Conservation (phyloP, 2,329 filamentous ascomycete genomes). For the Paecilomyces fulvus region DNA sequence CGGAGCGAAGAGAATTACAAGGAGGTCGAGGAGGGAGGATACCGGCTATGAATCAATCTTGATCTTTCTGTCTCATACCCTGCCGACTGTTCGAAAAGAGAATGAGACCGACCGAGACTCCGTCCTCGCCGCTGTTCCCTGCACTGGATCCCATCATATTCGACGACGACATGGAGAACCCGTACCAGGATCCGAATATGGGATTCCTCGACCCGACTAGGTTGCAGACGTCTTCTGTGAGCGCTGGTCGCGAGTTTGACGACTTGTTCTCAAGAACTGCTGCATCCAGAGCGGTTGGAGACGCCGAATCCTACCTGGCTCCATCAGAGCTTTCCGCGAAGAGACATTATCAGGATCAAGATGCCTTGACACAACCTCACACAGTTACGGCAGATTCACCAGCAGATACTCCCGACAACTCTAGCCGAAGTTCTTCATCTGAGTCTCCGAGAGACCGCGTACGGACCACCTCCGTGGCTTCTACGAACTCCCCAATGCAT, state of each 20-base stretch:
- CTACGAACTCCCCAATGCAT: slow-evolving; percentile 31
- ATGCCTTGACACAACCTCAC: slow-evolving; percentile 25
- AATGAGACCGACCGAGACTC: slow-evolving; percentile 28
- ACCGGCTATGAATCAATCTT: not conserved
- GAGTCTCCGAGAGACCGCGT: slow-evolving; percentile 34
- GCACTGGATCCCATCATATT: slow-evolving; percentile 33
- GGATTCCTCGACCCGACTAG: slow-evolving; percentile 33
- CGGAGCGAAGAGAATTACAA: not conserved
- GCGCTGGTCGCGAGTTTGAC: slow-evolving; percentile 34
- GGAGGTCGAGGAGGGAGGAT: not conserved
- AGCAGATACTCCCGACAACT: slow-evolving; percentile 36
- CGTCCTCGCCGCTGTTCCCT: slow-evolving; percentile 30
- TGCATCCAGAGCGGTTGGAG: slow-evolving; percentile 19
- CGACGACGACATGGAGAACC: slow-evolving; percentile 35
- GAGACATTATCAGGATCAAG: slow-evolving; percentile 22
- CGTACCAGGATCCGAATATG: slow-evolving; percentile 34
- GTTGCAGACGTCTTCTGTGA: slow-evolving; percentile 27
- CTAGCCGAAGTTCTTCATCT: slow-evolving; percentile 35
- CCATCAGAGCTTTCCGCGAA: slow-evolving; percentile 19
- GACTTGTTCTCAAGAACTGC: slow-evolving; percentile 30
- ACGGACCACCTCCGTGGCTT: slow-evolving; percentile 33
- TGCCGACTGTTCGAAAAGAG: slow-evolving; percentile 8
- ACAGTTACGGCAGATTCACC: slow-evolving; percentile 35
- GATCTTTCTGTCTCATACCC: not conserved
- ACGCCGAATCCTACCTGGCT: slow-evolving; percentile 21